phyloP scores from a whole-genome alignment of 768 basidiomycete species.

The Terana coerulea region DNA sequence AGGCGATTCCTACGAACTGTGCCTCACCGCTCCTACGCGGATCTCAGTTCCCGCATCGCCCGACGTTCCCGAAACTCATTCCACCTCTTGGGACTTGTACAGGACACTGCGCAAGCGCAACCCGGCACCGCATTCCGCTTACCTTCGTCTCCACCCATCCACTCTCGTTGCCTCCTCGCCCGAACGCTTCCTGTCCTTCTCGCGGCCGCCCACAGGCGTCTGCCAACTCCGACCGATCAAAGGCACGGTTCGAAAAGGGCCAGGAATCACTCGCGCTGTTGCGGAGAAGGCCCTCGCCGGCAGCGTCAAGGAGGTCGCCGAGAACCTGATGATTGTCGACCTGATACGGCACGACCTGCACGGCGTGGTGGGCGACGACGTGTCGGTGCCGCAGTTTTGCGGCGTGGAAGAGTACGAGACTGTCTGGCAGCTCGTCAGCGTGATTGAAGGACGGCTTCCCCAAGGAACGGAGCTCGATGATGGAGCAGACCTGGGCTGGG shows the following conservation, averaged over 20 bases:
- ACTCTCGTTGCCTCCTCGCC: constrained; percentile 85
- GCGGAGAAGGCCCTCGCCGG: constrained; percentile 63
- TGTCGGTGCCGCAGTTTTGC: constrained; percentile 83
- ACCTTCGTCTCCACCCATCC: constrained; percentile 70
- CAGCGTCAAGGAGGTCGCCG: constrained; percentile 86
- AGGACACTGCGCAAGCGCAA: constrained; percentile 68
- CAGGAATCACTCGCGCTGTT: constrained; percentile 56
- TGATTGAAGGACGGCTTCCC: constrained; percentile 67
- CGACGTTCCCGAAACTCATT: constrained; percentile 5
- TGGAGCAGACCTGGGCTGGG: constrained; percentile 61
- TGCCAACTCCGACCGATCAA: constrained; percentile 94
- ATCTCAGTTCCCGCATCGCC: constrained; percentile 43
- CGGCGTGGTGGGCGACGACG: constrained; percentile 76
- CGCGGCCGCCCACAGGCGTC: constrained; percentile 54
- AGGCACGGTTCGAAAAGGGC: constrained; percentile 77
- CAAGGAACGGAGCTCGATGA: constrained; percentile 26
- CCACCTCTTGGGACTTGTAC: constrained; percentile 71
- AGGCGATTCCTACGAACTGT: constrained; percentile 93
- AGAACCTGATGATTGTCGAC: constrained; percentile 98
- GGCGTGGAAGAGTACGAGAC: constrained; percentile 88
- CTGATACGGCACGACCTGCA: constrained; percentile 92
- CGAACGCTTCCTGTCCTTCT: constrained; percentile 84
- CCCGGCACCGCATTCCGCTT: constrained; percentile 87
- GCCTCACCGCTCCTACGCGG: constrained; percentile 73
- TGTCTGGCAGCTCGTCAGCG: constrained; percentile 94